phyloP scores from a whole-genome alignment of 768 basidiomycete genomes.

The Dictyophora rubrovolvata region DNA sequence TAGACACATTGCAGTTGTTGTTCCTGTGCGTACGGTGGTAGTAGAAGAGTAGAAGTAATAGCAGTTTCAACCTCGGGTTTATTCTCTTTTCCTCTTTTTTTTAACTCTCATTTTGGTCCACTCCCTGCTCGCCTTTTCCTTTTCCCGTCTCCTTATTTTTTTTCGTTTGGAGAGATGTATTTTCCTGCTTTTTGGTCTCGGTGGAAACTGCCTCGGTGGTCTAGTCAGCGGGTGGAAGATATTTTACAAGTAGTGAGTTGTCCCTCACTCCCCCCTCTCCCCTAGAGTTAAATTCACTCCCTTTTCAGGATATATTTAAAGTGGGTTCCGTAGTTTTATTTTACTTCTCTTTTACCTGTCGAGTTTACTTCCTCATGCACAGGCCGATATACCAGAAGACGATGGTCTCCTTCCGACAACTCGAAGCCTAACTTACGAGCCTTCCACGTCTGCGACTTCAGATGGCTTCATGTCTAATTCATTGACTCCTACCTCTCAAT shows the following conservation, averaged over 20 bases:
- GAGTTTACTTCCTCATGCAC: not conserved
- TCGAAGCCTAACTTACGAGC: not conserved
- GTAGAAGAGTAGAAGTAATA: not conserved
- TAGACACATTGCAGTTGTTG: not conserved
- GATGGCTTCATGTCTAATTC: not conserved
- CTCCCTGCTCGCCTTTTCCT: not conserved
- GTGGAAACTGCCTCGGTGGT: not conserved
- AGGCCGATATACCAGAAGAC: not conserved
- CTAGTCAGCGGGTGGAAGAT: not conserved
- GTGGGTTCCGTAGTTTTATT: not conserved
- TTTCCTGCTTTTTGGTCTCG: not conserved
- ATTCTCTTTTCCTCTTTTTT: not conserved
- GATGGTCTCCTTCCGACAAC: not conserved
- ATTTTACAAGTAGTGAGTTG: not conserved
- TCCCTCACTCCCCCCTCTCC: not conserved
- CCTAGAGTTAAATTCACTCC: not conserved
- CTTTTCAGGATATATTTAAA: not conserved
- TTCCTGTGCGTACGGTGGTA: not conserved
- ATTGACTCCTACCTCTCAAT: not conserved
- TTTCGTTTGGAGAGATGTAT: not conserved
- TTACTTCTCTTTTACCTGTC: not conserved
- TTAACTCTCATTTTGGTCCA: not conserved
- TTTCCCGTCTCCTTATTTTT: not conserved
- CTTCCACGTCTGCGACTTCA: not conserved
- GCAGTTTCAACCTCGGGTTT: not conserved